Conservation (phyloP, 2,329 filamentous ascomycete genomes). For the Thelonectria olida region DNA sequence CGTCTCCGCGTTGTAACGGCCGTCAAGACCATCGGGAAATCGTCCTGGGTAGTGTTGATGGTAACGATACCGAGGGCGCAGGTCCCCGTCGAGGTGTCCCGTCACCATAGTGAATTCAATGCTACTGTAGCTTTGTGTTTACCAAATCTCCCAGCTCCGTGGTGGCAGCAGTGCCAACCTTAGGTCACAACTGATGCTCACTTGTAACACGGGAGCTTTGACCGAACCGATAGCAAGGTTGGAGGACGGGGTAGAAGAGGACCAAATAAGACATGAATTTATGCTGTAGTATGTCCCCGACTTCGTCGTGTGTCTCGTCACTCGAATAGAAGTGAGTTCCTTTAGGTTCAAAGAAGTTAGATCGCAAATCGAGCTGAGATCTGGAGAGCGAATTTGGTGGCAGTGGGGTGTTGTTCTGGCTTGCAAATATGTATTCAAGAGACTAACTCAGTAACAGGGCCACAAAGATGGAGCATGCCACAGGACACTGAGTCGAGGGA, state of each 20-base stretch:
- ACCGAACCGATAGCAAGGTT: neutral
- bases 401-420: neutral
- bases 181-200: neutral
- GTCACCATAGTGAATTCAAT: slow-evolving; percentile 49
- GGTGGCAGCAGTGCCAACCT: neutral
- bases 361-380: neutral
- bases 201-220: neutral
- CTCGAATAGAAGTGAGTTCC: neutral
- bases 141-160: neutral
- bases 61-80: slow-evolving; percentile 52
- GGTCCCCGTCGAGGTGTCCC: slow-evolving; percentile 42
- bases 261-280: neutral
- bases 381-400: neutral
- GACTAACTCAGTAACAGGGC: neutral
- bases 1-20: slow-evolving; percentile 47
- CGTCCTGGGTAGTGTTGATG: slow-evolving; percentile 42
- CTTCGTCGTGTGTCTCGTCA: neutral
- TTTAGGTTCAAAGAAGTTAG: slow-evolving; percentile 6
- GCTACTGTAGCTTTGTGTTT: neutral
- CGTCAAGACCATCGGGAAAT: slow-evolving; percentile 41
- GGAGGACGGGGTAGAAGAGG: neutral
- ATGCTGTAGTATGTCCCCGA: neutral
- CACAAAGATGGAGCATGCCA: slow-evolving; percentile 33
- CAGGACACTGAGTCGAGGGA: slow-evolving; percentile 16
- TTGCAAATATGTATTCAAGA: neutral